Evolutionary conservation across 805 yeast species (phyloP).

Genomic region (Kodamaea fukazawae): DNA sequence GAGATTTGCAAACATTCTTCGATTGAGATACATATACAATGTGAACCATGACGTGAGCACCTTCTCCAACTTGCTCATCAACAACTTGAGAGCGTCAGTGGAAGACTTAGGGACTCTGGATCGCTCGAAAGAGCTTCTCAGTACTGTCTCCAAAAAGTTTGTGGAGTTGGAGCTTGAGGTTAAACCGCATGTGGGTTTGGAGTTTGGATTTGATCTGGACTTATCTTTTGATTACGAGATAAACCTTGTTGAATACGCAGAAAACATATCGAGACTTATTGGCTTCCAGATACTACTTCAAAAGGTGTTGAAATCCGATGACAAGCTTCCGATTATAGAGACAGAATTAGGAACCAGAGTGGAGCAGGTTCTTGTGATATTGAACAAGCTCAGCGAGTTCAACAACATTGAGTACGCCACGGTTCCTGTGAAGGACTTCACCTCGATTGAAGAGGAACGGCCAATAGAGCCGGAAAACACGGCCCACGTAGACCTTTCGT

Average conservation of each 20-base stretch:
- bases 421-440: not conserved
- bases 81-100: constrained; percentile 2
- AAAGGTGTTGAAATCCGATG: too few relatives aligned
- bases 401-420: constrained; percentile 1
- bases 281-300: too few relatives aligned
- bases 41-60: not conserved
- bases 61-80: constrained; percentile 1
- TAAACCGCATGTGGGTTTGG: constrained; percentile 1
- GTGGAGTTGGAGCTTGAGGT: constrained; percentile 2
- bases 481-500: not conserved
- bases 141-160: not conserved
- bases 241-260: not conserved
- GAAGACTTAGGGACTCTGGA: not conserved
- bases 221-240: not conserved
- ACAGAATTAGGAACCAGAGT: not conserved
- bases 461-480: not conserved
- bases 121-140: not conserved
- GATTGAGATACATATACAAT: not conserved
- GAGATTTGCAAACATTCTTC: constrained; percentile 1
- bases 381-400: not conserved
- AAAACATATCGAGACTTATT: not conserved
- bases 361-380: not conserved
- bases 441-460: not conserved
- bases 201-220: not conserved
- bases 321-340: not conserved